Evolutionary conservation across 1,284 basidiomycete genomes (phyloP).

Genomic region (Austroboletus niveus): DNA sequence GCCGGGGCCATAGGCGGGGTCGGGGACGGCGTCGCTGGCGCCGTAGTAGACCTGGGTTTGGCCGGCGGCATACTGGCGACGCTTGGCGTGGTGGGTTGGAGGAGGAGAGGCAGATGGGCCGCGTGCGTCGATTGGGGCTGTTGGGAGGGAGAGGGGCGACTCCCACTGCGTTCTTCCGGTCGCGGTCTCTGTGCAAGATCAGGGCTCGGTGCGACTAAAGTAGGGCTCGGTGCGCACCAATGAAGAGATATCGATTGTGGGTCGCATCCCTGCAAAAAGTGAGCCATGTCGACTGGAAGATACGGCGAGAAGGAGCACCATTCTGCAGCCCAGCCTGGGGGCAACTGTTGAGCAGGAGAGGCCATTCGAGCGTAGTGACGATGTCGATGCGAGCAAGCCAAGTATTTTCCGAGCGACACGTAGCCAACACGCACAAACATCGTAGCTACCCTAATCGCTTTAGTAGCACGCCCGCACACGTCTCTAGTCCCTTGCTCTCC

Average conservation of each 20-base stretch:
- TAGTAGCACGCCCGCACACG: conserved; percentile 75
- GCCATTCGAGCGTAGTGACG: conserved; percentile 45
- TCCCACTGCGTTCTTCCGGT: conserved; percentile 71
- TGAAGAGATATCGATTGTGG: conserved; percentile 83
- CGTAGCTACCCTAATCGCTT: conserved; percentile 45
- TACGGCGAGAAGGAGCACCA: conserved; percentile 50
- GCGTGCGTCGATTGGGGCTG: conserved; percentile 38
- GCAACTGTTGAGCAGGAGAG: conserved; percentile 69
- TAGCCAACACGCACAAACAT: conserved; percentile 33
- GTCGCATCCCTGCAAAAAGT: conserved; percentile 65
- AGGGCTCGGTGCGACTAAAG: not conserved
- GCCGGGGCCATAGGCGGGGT: conserved; percentile 37
- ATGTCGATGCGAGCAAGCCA: too few species aligned
- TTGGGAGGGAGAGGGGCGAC: conserved; percentile 41
- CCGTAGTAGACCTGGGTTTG: conserved; percentile 88
- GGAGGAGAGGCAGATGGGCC: conserved; percentile 40
- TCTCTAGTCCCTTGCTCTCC: conserved; percentile 70
- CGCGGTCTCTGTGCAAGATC: conserved; percentile 42
- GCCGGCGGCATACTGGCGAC: conserved; percentile 88
- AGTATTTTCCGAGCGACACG: conserved; percentile 22
- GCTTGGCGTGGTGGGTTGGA: conserved; percentile 50
- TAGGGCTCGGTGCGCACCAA: conserved; percentile 45
- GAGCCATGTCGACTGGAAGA: not conserved
- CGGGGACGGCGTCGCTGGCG: conserved; percentile 40
- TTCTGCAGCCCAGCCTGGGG: conserved; percentile 87